phyloP scores from a whole-genome alignment of 371 early-diverging fungal species.

The Lichtheimia corymbifera region DNA sequence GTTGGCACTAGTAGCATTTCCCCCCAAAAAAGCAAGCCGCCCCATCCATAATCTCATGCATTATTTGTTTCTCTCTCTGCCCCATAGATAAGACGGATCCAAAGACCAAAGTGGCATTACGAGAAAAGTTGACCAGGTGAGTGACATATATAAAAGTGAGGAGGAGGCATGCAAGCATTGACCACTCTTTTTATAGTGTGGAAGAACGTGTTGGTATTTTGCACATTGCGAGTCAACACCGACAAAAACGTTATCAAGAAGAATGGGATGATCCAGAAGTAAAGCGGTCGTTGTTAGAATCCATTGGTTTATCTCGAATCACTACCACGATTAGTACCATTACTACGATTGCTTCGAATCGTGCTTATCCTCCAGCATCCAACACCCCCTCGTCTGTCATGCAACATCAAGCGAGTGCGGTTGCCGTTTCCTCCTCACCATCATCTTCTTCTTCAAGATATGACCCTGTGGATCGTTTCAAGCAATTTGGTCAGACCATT shows the following conservation, averaged over 20 bases:
- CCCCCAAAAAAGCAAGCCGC: too few relatives aligned
- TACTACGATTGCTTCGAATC: constrained; percentile 15
- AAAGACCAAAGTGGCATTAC: constrained; percentile 23
- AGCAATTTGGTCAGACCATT: constrained; percentile 24
- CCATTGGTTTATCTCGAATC: constrained; percentile 14
- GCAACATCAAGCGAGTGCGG: background rate
- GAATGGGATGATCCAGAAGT: constrained; percentile 7
- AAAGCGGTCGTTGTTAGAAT: constrained; percentile 9
- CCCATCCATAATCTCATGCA: too few relatives aligned
- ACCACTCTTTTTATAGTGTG: constrained; percentile 20
- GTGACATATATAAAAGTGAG: background rate
- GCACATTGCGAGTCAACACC: constrained; percentile 23
- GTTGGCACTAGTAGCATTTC: too few relatives aligned
- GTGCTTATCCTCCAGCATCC: background rate
- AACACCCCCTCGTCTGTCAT: background rate
- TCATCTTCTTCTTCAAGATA: background rate
- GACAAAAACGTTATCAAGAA: constrained; percentile 17
- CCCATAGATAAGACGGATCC: constrained; percentile 30
- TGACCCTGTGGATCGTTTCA: constrained; percentile 21
- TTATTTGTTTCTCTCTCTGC: background rate
- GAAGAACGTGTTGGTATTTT: constrained; percentile 47
- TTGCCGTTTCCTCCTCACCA: background rate
- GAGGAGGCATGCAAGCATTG: background rate
- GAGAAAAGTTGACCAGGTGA: constrained; percentile 25
- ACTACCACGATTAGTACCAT: constrained; percentile 12